These are phyloP conservation scores for Suillus subluteus DNA, from an alignment of 768 basidiomycete species.

Conservation along the genomic window DNA sequence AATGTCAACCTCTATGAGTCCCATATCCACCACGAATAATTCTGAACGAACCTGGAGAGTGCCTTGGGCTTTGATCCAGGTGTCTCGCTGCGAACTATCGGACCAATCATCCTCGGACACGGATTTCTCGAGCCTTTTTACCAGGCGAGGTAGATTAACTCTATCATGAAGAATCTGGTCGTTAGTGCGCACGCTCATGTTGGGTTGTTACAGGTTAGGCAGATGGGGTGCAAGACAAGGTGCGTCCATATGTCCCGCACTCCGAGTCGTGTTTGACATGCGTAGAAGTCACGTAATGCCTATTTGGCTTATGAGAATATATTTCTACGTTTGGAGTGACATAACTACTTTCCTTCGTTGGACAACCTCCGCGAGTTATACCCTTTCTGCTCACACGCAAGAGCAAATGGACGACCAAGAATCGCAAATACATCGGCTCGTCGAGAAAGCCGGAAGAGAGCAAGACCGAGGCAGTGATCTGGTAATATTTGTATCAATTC, in stretches of 20 bases:
- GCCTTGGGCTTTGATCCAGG: conserved; percentile 60
- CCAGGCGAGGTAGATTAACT: conserved; percentile 66
- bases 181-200: conserved; percentile 31
- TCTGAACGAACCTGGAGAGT: conserved; percentile 53
- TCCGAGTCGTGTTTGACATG: not conserved
- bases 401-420: conserved; percentile 19
- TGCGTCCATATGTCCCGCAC: not conserved
- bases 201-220: conserved; percentile 11
- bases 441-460: conserved; percentile 48
- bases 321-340: conserved; percentile 22
- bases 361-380: not conserved
- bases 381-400: conserved; percentile 1
- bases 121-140: conserved; percentile 63
- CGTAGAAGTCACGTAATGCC: not conserved
- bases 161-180: conserved; percentile 55
- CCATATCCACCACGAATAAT: not conserved
- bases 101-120: conserved; percentile 42
- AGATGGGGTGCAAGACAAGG: conserved; percentile 10
- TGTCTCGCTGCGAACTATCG: conserved; percentile 29
- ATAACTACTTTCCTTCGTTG: not conserved
- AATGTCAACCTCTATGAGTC: not conserved
- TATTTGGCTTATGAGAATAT: conserved; percentile 23
- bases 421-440: conserved; percentile 33
- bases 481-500: conserved; percentile 33
- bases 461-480: conserved; percentile 40